Base-by-base conservation (phyloP, 2,329 filamentous ascomycete species). In the Monilinia vaccinii-corymbosi region DNA sequence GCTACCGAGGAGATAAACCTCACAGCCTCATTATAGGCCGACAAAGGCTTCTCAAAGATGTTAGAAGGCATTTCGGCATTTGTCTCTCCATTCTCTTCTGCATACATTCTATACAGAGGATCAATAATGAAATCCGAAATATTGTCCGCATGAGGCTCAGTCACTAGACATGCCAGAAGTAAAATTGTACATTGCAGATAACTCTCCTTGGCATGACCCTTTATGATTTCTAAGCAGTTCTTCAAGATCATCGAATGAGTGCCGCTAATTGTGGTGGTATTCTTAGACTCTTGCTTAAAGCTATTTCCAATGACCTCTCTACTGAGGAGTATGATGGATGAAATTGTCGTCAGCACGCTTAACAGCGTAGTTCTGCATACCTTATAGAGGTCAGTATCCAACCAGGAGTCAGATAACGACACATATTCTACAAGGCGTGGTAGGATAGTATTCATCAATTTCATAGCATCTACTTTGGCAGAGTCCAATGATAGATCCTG, bases 1-100 rank as follows among this genome's bases (percentile, higher is more conserved):
- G 79, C 76, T 13, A 81, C 69, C 8, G 75, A 76, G 60, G 76
- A 76, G 34, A 78, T 67, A 42, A 83, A 72, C 1, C 70, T 66
- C 6, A 65, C 66, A 50, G 47, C 49, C 42, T 65, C 62, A 32
- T 58, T 44, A 42, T 67, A 68, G 9, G 52, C 48, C 16, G 59
- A 44, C 1, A 53, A 55, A 21, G 38, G n/a, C 51, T 45, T 44
- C 2, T 44, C 38, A 11, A 21, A 18, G 31, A 32, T 14, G 1
- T n/a, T 9, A 23, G n/a, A 55, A 44, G n/a, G 13, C 2, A 10
- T 31, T 7, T 34, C 38, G 13, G 14, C 8, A 32, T 9, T 7
- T 23, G n/a, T n/a, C 4, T 44, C 40, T 55, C 6, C n/a, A 44
- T 18, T 18, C 13, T 31, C 28, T 44, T 55, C 38, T 32, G n/a